Evolutionary conservation across 768 basidiomycete genomes (phyloP), one percentile per base, ranked within the genome.

Genomic region (Ramaria sp.): DNA sequence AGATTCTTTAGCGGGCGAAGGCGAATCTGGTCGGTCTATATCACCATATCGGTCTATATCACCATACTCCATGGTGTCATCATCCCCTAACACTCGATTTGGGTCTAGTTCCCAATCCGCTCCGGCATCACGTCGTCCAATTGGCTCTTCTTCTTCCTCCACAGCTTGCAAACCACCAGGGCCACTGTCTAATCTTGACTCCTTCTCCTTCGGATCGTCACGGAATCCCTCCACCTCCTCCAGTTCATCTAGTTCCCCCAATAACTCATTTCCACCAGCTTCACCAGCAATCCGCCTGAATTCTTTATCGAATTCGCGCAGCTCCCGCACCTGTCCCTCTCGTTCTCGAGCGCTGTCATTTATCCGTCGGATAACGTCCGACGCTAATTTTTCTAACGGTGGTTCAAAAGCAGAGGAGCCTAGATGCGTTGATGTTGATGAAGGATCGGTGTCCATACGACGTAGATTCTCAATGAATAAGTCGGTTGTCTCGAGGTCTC

Each of bases 261-360:
- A 71, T 9, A 79, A 79, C 37, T 91, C 88, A 37, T 70, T 76
- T 18, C 89, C 89, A 37, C 85, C 85, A 16, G 87, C 78, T 65
- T 90, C 88, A 4, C 77, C 79, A 1, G 82, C 79, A 60, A 89
- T 85, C 64, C 81, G 80, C 60, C 78, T 76, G 62, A 93, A 80
- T 66, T 91, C 84, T 50, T 88, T 78, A 62, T 92, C 89, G 63
- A 76, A 85, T 58, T 82, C 85, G 34, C 83, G 69, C 51, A 93
- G 67, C 62, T 82, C 86, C 50, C 90, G 82, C 3, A 89, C 78
- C 67, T 93, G 90, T 2, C 74, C 76, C 65, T 93, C 90, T 55
- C 90, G 78, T 61, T 88, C 83, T 45, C 82, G 79, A 34, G 79
- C 78, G 12, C 81, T 77, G 54, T 85, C 83, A 66, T 90, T 85